Evolutionary conservation across 768 basidiomycete genomes (phyloP).

Genomic region (Macrolepiota dolichaula): DNA sequence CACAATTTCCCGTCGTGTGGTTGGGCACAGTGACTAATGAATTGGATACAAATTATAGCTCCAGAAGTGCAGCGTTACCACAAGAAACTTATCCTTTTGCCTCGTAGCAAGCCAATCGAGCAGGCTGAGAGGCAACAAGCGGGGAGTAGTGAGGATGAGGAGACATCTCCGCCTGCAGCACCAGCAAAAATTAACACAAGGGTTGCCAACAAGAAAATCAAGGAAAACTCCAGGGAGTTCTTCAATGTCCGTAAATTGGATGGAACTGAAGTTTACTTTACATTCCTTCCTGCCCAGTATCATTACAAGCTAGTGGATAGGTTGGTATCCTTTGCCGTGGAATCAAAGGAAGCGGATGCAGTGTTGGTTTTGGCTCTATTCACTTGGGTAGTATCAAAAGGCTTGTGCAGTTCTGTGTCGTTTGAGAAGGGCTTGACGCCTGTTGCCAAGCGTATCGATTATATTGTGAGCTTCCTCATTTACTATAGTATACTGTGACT

Average conservation of each 20-base stretch:
- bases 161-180: slow-evolving; percentile 35
- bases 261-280: slow-evolving; percentile 87
- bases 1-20: background rate
- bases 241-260: slow-evolving; percentile 79
- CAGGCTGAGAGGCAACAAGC: slow-evolving; percentile 38
- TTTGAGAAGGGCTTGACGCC: slow-evolving; percentile 76
- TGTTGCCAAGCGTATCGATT: slow-evolving; percentile 77
- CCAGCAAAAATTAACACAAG: slow-evolving; percentile 55
- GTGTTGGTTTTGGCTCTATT: slow-evolving; percentile 78
- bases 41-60: slow-evolving; percentile 18
- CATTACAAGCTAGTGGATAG: slow-evolving; percentile 70
- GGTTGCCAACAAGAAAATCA: slow-evolving; percentile 72
- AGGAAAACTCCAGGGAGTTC: slow-evolving; percentile 83
- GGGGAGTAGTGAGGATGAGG: slow-evolving; percentile 47
- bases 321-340: slow-evolving; percentile 69
- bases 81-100: slow-evolving; percentile 69
- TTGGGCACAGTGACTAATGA: background rate
- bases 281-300: slow-evolving; percentile 60
- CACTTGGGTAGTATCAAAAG: slow-evolving; percentile 54
- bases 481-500: slow-evolving; percentile 46
- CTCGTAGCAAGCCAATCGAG: slow-evolving; percentile 71
- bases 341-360: slow-evolving; percentile 80
- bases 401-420: slow-evolving; percentile 49
- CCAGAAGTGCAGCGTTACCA: slow-evolving; percentile 55
- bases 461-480: slow-evolving; percentile 69